Evolutionary conservation across 2,329 filamentous ascomycete species (phyloP), one percentile per base, ranked within the genome.

Genomic region (Rugonectria rugulosa): DNA sequence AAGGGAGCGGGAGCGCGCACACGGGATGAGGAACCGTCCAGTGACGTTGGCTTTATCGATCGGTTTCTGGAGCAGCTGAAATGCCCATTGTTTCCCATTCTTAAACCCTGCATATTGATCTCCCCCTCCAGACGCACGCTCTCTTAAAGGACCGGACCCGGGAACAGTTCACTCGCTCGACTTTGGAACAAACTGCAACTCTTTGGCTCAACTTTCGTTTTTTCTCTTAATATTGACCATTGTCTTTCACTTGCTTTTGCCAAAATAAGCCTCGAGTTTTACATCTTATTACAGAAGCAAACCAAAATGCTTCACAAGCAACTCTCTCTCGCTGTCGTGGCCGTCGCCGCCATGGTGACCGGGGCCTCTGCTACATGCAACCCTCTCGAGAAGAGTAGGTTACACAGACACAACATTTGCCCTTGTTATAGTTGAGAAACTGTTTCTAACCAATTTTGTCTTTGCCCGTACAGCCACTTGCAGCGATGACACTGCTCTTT

Each of bases 321-420:
- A 11, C 12, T 44, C 19, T 17, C 55, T 3, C 31, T 59, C 42
- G 56, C 37, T 29, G 21, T 52, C 14, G 46, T 38, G 38, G 55
- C 54, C 29, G 46, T 37, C n/a, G 38, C 44, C 20, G 45, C 53
- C 38, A 40, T 56, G 15, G 46, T 50, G 45, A 32, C 47, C 17
- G 40, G 46, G 46, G 56, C 45, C 40, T 43, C 42, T 41, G 52
- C 46, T 38, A 17, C 27, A 19, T 67, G 65, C 47, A 66, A 67
- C 45, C 65, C 64, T 5, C 58, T 63, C 43, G 40, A 57, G 41
- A 53, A 64, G 38, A 47, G 64, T 67, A 47, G 14, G 61, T 48
- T 29, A 43, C 21, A 12, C 20, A 23, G 10, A 6, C 20, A 11
- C 14, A 5, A 6, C 32, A 14, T 36, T 19, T 15, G 14, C 6